Conservation (phyloP, 768 basidiomycete genomes). For the Boletus tomentosulus region DNA sequence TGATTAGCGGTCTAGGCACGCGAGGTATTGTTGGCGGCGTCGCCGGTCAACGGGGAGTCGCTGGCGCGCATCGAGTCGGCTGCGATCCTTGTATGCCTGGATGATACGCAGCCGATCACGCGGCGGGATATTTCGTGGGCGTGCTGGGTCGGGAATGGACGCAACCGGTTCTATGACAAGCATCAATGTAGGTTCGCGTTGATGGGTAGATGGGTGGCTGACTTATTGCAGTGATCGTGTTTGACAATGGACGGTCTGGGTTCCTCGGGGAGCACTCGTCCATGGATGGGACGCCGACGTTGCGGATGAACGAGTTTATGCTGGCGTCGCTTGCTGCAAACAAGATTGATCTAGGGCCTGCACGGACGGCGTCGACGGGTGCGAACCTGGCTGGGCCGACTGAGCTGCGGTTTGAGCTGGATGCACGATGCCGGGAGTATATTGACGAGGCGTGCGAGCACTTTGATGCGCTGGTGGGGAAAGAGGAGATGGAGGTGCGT, state of each 20-base stretch:
- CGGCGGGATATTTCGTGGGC: conserved; percentile 78
- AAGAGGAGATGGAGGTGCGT: conserved; percentile 75
- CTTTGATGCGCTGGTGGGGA: conserved; percentile 71
- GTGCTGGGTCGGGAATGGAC: conserved; percentile 86
- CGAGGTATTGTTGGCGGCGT: conserved; percentile 57
- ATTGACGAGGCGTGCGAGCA: conserved; percentile 57
- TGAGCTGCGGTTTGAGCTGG: conserved; percentile 70
- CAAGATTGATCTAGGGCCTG: conserved; percentile 73
- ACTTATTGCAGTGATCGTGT: conserved; percentile 70
- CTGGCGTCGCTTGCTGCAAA: conserved; percentile 67
- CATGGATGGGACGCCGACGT: conserved; percentile 93
- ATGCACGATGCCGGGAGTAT: conserved; percentile 46
- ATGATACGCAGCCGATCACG: conserved; percentile 76
- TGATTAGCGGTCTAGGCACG: conserved; percentile 40
- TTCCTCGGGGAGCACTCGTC: conserved; percentile 88
- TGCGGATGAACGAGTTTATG: conserved; percentile 93
- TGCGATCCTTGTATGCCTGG: conserved; percentile 82
- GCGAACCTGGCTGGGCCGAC: conserved; percentile 48
- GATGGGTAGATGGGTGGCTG: not conserved
- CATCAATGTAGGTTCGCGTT: conserved; percentile 65
- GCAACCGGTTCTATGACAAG: conserved; percentile 95
- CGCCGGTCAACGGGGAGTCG: conserved; percentile 58
- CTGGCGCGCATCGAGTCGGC: conserved; percentile 85
- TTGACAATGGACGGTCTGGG: conserved; percentile 90
- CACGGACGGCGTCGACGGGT: conserved; percentile 33